Base-by-base conservation (phyloP, 495 filamentous ascomycete genomes). In the Xanthoparmelia taractica region DNA sequence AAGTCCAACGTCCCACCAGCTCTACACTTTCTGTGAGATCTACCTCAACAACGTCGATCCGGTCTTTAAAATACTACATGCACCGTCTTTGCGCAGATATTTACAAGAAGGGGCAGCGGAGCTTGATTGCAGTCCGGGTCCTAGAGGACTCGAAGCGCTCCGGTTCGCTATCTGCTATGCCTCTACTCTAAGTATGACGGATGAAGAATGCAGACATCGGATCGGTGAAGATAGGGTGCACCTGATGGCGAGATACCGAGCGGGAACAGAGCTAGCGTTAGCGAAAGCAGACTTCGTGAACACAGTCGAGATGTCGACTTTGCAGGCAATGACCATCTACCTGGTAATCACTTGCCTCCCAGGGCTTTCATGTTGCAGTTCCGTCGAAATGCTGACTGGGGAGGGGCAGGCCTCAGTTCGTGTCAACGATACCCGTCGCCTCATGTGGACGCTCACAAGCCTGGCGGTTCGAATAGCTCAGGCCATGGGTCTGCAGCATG, bases 401-500 rank as follows among this genome's bases (percentile, higher is more conserved):
- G 13, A 15, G 13, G 13, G 31, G 0, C 15, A 55, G 60, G 45
- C 27, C 17, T 55, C 47, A 18, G 38, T 59, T 7, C 63, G 57
- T 10, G 23, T 13, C 29, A 50, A 52, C 45, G 43, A 65, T 61
- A 74, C 75, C 31, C 69, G 77, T 15, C 75, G 76, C 45, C 70
- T 72, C 1, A 68, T 76, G 40, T 65, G 68, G 68, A 68, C 65
- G 31, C 58, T 69, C 13, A 70, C 61, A 55, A 63, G 68, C 20
- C 34, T 65, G 8, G 82, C 84, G 52, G 76, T 87, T 34, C 74
- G 86, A 34, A 88, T 88, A 82, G 86, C 86, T 23, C 79, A 80
- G 65, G 84, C 85, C 12, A 79, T 88, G 25, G 85, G 85, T 13
- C 77, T 89, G 11, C 85, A 89, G 73, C 77, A 85, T 52, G 60